phyloP scores from a whole-genome alignment of 2,329 filamentous ascomycete species.

The Chrysoporthe puriensis region DNA sequence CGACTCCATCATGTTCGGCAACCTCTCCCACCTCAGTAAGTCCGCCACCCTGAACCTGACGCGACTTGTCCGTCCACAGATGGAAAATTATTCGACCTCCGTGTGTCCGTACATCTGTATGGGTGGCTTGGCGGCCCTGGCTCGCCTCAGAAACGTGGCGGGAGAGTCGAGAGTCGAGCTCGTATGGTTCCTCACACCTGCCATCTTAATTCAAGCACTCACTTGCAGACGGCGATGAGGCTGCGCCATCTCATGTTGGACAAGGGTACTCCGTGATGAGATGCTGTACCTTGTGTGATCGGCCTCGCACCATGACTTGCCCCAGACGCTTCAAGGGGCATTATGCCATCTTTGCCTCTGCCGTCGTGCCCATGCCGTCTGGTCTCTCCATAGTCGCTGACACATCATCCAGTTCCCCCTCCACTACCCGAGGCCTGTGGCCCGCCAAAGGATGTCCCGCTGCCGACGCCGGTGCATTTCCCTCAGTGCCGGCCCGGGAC shows the following conservation, averaged over 20 bases:
- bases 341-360: constrained; percentile 10
- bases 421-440: constrained; percentile 32
- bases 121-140: not conserved
- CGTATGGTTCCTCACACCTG: not conserved
- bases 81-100: not conserved
- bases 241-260: not conserved
- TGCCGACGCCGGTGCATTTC: constrained; percentile 58
- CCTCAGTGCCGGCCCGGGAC: constrained; percentile 47
- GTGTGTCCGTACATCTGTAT: not conserved
- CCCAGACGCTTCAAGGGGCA: constrained; percentile 11
- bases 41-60: constrained; percentile 24
- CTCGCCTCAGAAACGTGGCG: not conserved
- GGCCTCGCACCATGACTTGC: constrained; percentile 24
- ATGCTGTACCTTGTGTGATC: constrained; percentile 27
- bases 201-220: not conserved
- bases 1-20: constrained; percentile 47
- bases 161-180: not conserved
- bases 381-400: constrained; percentile 12
- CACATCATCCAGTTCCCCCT: constrained; percentile 18
- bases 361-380: not conserved
- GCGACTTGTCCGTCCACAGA: not conserved
- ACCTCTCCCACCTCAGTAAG: constrained; percentile 46
- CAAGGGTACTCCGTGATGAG: constrained; percentile 10
- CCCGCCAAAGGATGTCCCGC: constrained; percentile 56
- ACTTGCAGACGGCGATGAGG: not conserved